A percentile compares a stretch with the other conserved stretches of the same genome.
These are phyloP conservation scores for Saturnispora besseyi DNA, from an alignment of 805 yeast species.

Conservation along the genomic window DNA sequence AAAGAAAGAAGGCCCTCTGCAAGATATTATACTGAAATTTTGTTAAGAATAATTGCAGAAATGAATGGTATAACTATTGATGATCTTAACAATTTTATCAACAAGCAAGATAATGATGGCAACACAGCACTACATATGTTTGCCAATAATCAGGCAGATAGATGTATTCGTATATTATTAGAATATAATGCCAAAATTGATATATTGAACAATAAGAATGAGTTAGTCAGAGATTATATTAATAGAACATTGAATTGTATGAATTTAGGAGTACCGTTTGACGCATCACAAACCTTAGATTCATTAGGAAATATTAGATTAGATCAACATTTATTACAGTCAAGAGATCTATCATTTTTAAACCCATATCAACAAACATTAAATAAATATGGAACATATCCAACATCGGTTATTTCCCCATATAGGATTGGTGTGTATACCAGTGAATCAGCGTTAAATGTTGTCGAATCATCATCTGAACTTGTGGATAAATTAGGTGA, in stretches of 20 bases:
- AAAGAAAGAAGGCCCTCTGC: conserved; percentile 68
- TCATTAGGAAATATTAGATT: conserved; percentile 4
- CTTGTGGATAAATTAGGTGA: conserved; percentile 40
- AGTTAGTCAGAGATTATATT: conserved; percentile 33
- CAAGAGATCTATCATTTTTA: conserved; percentile 7
- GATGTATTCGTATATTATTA: conserved; percentile 36
- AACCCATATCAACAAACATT: conserved; percentile 17
- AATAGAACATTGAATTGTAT: conserved; percentile 16
- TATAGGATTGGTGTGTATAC: conserved; percentile 22
- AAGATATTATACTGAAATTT: conserved; percentile 67
- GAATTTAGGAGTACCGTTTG: conserved; percentile 13
- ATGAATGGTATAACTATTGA: conserved; percentile 44
- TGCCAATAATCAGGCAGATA: conserved; percentile 35
- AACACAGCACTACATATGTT: conserved; percentile 49
- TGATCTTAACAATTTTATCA: conserved; percentile 46
- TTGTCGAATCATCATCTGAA: conserved; percentile 42
- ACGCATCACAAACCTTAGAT: conserved; percentile 6
- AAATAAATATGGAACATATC: conserved; percentile 20
- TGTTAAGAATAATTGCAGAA: conserved; percentile 65
- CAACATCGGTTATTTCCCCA: background rate
- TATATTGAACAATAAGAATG: conserved; percentile 38
- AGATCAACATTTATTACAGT: background rate
- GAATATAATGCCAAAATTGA: conserved; percentile 47
- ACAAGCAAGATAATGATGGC: conserved; percentile 49
- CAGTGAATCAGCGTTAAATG: conserved; percentile 47